Conservation (phyloP, 768 basidiomycete genomes). For the Sarcodon sp. region DNA sequence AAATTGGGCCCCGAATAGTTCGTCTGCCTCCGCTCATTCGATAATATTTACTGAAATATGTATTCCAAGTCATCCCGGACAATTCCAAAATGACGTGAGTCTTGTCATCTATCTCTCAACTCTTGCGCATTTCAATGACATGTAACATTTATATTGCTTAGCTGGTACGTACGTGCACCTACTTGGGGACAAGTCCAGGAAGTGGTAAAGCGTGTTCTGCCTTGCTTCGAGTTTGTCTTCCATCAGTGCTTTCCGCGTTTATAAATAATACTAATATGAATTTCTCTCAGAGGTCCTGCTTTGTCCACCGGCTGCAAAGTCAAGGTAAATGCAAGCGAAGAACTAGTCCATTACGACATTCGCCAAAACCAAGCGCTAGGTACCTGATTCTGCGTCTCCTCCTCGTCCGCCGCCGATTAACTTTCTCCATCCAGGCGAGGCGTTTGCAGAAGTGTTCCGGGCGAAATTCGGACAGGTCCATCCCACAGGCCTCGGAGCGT, state of each 20-base stretch:
- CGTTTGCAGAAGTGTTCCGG: slow-evolving; percentile 47
- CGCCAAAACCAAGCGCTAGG: slow-evolving; percentile 58
- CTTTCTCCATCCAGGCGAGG: slow-evolving; percentile 30
- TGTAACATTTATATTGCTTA: slow-evolving; percentile 30
- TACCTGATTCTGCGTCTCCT: slow-evolving; percentile 10
- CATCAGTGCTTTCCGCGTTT: background rate
- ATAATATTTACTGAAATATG: background rate
- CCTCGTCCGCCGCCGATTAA: background rate
- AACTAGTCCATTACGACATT: slow-evolving; percentile 35
- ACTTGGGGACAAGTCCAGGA: slow-evolving; percentile 46
- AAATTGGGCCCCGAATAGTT: slow-evolving; percentile 67
- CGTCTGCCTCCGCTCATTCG: slow-evolving; percentile 8
- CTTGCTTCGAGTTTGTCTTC: slow-evolving; percentile 55
- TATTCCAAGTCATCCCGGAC: slow-evolving; percentile 67
- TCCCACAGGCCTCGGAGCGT: slow-evolving; percentile 55
- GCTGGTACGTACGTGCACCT: slow-evolving; percentile 67
- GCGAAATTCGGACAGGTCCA: slow-evolving; percentile 52
- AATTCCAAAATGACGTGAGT: slow-evolving; percentile 58
- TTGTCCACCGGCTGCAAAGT: slow-evolving; percentile 53
- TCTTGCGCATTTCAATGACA: background rate
- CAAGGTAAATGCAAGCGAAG: slow-evolving; percentile 20
- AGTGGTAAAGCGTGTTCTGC: slow-evolving; percentile 44
- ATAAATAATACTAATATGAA: background rate
- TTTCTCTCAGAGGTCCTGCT: slow-evolving; percentile 40
- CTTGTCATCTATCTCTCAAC: background rate